These are phyloP conservation scores for Barnettozyma siamensis DNA, from an alignment of 805 yeast genomes.

Conservation along the genomic window DNA sequence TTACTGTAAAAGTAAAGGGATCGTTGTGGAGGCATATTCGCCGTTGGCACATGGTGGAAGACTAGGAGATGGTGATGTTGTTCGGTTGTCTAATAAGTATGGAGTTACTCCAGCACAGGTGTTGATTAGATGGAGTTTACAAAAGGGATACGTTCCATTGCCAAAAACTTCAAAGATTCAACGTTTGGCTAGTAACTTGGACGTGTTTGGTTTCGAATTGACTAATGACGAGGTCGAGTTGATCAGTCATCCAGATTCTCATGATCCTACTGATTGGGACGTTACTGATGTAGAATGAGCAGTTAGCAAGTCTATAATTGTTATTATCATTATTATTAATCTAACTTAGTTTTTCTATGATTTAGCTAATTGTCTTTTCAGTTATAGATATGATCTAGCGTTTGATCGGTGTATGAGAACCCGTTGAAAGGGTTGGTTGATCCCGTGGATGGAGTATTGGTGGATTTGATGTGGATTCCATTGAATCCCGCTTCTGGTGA, in stretches of 20 bases:
- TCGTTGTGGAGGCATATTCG: conserved; percentile 54
- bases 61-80: conserved; percentile 39
- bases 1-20: conserved; percentile 39
- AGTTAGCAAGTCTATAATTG: too few species aligned
- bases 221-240: conserved; percentile 34
- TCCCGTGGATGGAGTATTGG: neutral
- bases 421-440: conserved; percentile 33
- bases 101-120: conserved; percentile 44
- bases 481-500: conserved; percentile 15
- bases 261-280: conserved; percentile 77
- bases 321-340: too few species aligned
- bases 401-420: conserved; percentile 37
- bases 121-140: conserved; percentile 51
- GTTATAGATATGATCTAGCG: conserved; percentile 17
- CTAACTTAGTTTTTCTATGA: too few species aligned
- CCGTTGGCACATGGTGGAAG: conserved; percentile 55
- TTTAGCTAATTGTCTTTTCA: neutral
- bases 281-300: conserved; percentile 6
- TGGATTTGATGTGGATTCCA: conserved; percentile 9
- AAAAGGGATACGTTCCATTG: conserved; percentile 51
- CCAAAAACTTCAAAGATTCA: conserved; percentile 37
- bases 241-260: conserved; percentile 47
- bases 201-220: conserved; percentile 39
- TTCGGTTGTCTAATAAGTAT: conserved; percentile 35
- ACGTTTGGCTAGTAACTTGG: conserved; percentile 37